phyloP scores from a whole-genome alignment of 805 yeast species.

The Kodamaea restingae region DNA sequence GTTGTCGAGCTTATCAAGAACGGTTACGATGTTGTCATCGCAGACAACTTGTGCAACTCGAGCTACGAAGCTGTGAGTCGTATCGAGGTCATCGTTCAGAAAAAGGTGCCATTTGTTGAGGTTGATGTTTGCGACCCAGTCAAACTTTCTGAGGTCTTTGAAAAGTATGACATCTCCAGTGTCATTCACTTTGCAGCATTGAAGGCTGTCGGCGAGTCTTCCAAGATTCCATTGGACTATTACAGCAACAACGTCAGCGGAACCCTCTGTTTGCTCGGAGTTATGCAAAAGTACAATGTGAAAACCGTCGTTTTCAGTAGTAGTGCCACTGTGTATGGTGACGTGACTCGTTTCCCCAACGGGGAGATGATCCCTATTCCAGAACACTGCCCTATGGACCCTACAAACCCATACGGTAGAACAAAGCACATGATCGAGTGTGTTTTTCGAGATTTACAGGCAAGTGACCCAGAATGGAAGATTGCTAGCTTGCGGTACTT shows the following conservation, averaged over 20 bases:
- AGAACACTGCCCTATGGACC: constrained; percentile 69
- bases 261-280: constrained; percentile 38
- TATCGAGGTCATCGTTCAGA: constrained; percentile 50
- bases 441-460: constrained; percentile 51
- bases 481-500: constrained; percentile 70
- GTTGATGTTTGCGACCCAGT: constrained; percentile 54
- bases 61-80: constrained; percentile 62
- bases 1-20: constrained; percentile 57
- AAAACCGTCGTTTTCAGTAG: constrained; percentile 65
- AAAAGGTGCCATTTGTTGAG: constrained; percentile 50
- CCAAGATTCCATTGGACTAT: constrained; percentile 10
- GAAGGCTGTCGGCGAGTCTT: constrained; percentile 79
- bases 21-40: constrained; percentile 67
- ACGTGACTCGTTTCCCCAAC: constrained; percentile 35
- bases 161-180: constrained; percentile 46
- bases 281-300: constrained; percentile 46
- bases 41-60: constrained; percentile 67
- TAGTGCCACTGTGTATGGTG: constrained; percentile 83
- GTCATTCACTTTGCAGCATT: constrained; percentile 75
- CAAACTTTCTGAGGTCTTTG: constrained; percentile 45
- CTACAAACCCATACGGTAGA: constrained; percentile 74
- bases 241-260: constrained; percentile 1
- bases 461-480: constrained; percentile 32
- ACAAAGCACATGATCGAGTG: constrained; percentile 67
- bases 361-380: constrained; percentile 73